A percentile compares a stretch with the other conserved stretches of the same genome.
Conservation (phyloP, 139 green algal species). For the Coelastrella sp. region DNA sequence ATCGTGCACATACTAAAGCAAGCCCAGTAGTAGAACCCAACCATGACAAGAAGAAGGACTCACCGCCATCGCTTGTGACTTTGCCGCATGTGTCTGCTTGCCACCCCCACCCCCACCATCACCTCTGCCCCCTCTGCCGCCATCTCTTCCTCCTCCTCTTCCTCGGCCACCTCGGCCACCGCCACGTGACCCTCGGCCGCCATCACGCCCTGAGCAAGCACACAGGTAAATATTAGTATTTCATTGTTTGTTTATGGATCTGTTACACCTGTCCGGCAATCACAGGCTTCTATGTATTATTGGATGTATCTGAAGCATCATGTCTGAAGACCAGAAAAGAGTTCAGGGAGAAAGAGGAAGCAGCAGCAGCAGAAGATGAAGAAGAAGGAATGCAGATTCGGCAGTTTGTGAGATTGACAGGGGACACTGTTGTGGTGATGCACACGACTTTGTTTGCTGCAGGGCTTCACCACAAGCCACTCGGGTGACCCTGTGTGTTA, state of each 20-base stretch:
- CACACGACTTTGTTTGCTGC: no score
- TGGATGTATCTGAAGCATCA: no score
- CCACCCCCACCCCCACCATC: slow-evolving; percentile 69
- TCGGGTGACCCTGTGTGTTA: no score
- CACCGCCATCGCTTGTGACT: slow-evolving; percentile 36
- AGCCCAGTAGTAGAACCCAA: not conserved
- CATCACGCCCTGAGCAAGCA: not conserved
- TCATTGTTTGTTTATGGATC: no score
- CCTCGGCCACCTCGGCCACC: slow-evolving; percentile 13
- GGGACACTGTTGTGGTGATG: no score
- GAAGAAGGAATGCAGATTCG: no score
- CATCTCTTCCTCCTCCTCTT: slow-evolving; percentile 11
- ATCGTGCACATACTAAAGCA: not conserved
- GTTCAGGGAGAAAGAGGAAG: not conserved
- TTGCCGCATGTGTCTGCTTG: slow-evolving; percentile 51
- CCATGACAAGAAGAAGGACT: not conserved
- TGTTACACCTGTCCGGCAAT: no score
- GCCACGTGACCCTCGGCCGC: not conserved
- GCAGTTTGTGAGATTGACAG: no score
- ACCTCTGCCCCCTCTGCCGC: slow-evolving; percentile 46
- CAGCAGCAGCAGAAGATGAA: not conserved
- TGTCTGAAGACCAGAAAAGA: no score
- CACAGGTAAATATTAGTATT: not conserved
- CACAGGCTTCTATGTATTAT: no score
- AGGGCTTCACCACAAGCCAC: no score